These are phyloP conservation scores for Aureobasidium lini DNA, from an alignment of 2,329 filamentous ascomycete species.

Conservation along the genomic window DNA sequence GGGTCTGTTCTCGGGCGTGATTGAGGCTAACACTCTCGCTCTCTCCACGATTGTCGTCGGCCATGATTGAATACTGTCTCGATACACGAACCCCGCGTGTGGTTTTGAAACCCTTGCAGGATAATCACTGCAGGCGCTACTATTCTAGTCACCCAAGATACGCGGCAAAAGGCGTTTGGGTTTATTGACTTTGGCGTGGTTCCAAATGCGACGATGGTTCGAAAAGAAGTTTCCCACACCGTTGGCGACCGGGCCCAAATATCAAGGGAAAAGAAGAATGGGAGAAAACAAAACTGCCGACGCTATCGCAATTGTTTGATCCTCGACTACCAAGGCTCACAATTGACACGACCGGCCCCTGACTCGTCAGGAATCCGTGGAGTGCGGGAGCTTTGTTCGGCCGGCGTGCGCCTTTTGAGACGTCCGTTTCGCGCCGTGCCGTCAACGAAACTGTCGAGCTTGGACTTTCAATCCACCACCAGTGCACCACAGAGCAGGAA, in stretches of 20 bases:
- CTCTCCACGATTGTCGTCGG: neutral
- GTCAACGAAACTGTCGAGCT: neutral
- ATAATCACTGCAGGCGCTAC: neutral
- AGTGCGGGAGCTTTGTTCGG: neutral
- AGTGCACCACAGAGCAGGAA: neutral
- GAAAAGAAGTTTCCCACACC: neutral
- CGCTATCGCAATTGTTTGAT: neutral
- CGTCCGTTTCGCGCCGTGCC: conserved; percentile 1
- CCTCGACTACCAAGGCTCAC: neutral
- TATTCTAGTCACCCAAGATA: neutral
- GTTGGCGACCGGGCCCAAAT: neutral
- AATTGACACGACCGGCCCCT: neutral
- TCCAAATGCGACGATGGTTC: neutral
- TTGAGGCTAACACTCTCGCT: conserved; percentile 13
- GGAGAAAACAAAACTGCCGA: neutral
- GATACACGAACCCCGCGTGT: neutral
- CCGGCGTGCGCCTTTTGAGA: conserved; percentile 1
- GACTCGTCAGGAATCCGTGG: conserved; percentile 7
- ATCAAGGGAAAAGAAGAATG: neutral
- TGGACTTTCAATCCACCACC: conserved; percentile 1
- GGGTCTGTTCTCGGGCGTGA: conserved; percentile 27
- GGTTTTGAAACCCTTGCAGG: conserved; percentile 3
- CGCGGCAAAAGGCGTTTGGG: neutral
- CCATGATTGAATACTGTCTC: neutral
- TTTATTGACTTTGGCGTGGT: neutral